These are phyloP conservation scores for Olyra latifolia DNA, from an alignment of 176 grass and related monocot species.

Conservation along the genomic window DNA sequence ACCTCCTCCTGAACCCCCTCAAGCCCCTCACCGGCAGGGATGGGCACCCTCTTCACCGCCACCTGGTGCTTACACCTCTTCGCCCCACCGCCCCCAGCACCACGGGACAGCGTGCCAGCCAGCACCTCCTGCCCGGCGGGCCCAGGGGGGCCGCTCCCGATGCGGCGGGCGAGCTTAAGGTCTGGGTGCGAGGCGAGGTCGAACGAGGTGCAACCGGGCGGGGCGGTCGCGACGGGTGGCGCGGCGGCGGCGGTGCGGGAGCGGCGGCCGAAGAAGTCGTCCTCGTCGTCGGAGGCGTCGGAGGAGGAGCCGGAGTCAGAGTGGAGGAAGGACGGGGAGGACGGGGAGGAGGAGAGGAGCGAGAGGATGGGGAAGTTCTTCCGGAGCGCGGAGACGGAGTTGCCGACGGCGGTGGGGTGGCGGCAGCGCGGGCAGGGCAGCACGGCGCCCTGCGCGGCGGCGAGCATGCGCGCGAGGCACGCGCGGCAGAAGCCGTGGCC, in stretches of 20 bases:
- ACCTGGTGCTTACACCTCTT: slow-evolving; percentile 88
- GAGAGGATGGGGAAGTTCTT: slow-evolving; percentile 97
- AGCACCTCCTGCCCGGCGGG: slow-evolving; percentile 82
- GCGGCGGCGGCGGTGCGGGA: slow-evolving; percentile 5
- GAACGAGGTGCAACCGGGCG: slow-evolving; percentile 38
- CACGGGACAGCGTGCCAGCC: slow-evolving; percentile 63
- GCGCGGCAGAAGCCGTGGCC: slow-evolving; percentile 97
- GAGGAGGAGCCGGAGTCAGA: slow-evolving; percentile 45
- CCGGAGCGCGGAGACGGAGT: slow-evolving; percentile 80
- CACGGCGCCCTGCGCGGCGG: slow-evolving; percentile 53
- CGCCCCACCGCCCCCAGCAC: slow-evolving; percentile 7
- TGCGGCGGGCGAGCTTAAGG: slow-evolving; percentile 63
- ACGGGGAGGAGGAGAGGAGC: slow-evolving; percentile 64
- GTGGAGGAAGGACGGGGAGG: slow-evolving; percentile 74
- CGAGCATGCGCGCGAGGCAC: slow-evolving; percentile 89
- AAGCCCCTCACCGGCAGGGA: slow-evolving; percentile 50
- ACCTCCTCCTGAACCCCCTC: slow-evolving; percentile 70
- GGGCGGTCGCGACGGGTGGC: not conserved
- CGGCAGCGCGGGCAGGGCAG: slow-evolving; percentile 86
- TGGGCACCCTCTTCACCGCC: slow-evolving; percentile 77
- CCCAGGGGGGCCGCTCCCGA: slow-evolving; percentile 57
- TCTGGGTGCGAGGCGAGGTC: slow-evolving; percentile 87
- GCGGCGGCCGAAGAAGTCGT: slow-evolving; percentile 56
- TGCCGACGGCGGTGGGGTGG: slow-evolving; percentile 84
- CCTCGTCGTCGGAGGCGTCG: slow-evolving; percentile 39